A percentile compares a stretch with the other conserved stretches of the same genome.
Conservation (phyloP, 1,284 basidiomycete species). For the Termitomyces sp. region DNA sequence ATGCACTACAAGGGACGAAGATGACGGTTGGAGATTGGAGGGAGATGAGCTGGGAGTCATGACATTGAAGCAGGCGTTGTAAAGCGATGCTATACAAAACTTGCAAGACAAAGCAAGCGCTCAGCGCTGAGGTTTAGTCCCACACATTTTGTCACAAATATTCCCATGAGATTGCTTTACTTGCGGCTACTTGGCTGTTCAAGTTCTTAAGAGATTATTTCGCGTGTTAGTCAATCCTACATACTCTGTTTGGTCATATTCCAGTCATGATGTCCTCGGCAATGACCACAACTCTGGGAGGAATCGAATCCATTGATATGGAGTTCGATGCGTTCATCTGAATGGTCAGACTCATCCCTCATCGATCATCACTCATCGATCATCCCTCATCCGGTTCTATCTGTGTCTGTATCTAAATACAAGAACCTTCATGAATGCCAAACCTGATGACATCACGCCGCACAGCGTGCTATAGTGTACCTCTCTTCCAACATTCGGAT, state of each 20-base stretch:
- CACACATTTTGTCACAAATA: constrained; percentile 2
- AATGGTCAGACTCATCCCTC: background rate
- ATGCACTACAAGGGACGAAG: background rate
- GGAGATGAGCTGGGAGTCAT: constrained; percentile 18
- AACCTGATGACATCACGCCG: background rate
- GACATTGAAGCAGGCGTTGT: constrained; percentile 19
- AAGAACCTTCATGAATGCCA: background rate
- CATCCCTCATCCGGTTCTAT: background rate
- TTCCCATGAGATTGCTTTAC: too few species aligned
- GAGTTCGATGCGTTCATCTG: too few species aligned
- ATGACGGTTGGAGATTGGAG: background rate
- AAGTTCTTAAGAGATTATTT: background rate
- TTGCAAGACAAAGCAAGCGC: background rate
- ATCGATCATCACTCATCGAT: too few species aligned
- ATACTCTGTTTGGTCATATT: background rate
- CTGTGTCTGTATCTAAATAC: background rate
- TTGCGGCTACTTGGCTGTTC: too few species aligned
- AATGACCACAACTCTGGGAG: too few species aligned
- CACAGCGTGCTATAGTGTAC: background rate
- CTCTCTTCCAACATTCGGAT: background rate
- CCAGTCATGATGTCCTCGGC: background rate
- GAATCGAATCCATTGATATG: background rate
- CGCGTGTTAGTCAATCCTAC: background rate
- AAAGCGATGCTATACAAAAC: background rate
- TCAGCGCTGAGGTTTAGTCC: background rate